Conservation (phyloP, 1,284 basidiomycete species). For the Phellinidium pouzarii region DNA sequence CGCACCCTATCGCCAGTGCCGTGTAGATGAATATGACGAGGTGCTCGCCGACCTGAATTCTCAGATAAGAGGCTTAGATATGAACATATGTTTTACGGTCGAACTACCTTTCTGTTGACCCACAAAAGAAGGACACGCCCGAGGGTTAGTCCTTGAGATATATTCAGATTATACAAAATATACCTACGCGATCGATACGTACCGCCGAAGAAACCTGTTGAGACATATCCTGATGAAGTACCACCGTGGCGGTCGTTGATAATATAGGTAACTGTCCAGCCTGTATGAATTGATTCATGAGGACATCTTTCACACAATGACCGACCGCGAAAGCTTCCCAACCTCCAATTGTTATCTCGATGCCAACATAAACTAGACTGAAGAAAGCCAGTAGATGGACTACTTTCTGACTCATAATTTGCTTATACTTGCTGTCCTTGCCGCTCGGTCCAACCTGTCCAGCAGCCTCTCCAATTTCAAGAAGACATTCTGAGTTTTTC, state of each 20-base stretch:
- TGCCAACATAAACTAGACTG: conserved; percentile 28
- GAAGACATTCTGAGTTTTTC: conserved; percentile 14
- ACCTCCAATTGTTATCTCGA: conserved; percentile 27
- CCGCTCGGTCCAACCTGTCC: conserved; percentile 22
- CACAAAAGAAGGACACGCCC: conserved; percentile 42
- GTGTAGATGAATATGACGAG: conserved; percentile 35
- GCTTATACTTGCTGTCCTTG: conserved; percentile 21
- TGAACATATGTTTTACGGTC: neutral
- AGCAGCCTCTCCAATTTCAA: conserved; percentile 17
- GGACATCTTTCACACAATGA: neutral
- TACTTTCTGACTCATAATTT: conserved; percentile 19
- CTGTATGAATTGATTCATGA: conserved; percentile 17
- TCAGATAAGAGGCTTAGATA: neutral
- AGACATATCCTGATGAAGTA: conserved; percentile 27
- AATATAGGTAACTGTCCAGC: conserved; percentile 33
- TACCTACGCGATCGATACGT: neutral
- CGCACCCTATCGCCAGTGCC: conserved; percentile 32
- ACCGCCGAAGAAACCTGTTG: conserved; percentile 32
- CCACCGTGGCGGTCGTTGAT: conserved; percentile 28
- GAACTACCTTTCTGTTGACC: conserved; percentile 40
- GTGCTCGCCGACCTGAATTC: conserved; percentile 35
- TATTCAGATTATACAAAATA: neutral
- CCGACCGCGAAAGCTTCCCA: neutral
- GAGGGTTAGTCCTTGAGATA: conserved; percentile 33
- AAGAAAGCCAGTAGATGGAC: conserved; percentile 26